Conservation (phyloP, 306 rosid species). For the Astragalus membranaceus region DNA sequence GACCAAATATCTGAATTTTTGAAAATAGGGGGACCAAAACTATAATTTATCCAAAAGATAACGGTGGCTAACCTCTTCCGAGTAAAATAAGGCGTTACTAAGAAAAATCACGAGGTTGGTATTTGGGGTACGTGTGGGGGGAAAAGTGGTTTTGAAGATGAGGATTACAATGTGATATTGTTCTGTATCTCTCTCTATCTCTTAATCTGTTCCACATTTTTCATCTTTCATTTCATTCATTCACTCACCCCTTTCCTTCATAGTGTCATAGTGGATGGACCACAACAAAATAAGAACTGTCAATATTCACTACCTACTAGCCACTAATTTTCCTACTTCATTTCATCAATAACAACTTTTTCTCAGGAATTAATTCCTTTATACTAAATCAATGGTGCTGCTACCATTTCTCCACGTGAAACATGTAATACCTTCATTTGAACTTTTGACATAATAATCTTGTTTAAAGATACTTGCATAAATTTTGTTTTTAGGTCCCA, state of each 20-base stretch:
- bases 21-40: too few species aligned
- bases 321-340: neutral
- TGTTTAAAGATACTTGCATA: too few species aligned
- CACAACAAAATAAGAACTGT: neutral
- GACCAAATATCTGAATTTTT: too few species aligned
- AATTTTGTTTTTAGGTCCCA: too few species aligned
- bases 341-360: neutral
- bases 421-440: neutral
- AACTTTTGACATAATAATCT: too few species aligned
- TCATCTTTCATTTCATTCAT: neutral
- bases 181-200: neutral
- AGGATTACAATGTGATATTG: neutral
- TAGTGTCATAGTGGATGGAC: conserved; percentile 10
- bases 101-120: too few species aligned
- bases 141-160: neutral
- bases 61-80: too few species aligned
- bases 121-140: neutral
- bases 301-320: neutral
- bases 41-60: too few species aligned
- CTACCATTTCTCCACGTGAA: neutral
- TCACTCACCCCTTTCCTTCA: too few species aligned
- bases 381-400: neutral
- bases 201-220: neutral
- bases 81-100: too few species aligned
- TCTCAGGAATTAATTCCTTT: conserved; percentile 1